Conservation (phyloP, 331 rosid genomes). For the Rosa hybrid region DNA sequence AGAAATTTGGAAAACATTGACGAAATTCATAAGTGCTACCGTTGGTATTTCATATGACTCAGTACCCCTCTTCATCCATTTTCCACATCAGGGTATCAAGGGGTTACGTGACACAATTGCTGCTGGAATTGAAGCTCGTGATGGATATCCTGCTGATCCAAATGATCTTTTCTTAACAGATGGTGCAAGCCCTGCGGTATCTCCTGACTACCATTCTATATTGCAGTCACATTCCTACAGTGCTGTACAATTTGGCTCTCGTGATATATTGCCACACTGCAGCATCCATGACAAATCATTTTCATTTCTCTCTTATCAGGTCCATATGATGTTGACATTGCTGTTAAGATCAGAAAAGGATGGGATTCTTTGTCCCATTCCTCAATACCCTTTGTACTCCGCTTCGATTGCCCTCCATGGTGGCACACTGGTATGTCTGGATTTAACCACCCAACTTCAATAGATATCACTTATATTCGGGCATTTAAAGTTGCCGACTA, state of each 20-base stretch:
- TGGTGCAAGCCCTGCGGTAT: conserved; percentile 96
- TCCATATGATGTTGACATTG: conserved; percentile 94
- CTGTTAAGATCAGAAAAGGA: conserved; percentile 73
- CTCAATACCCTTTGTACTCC: conserved; percentile 95
- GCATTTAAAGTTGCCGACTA: conserved; percentile 6
- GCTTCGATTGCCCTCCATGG: conserved; percentile 98
- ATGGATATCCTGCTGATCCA: conserved; percentile 80
- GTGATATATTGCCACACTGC: not conserved
- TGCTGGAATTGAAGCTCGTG: conserved; percentile 84
- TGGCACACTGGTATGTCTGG: conserved; percentile 68
- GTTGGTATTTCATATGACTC: conserved; percentile 10
- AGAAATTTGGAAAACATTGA: conserved; percentile 5
- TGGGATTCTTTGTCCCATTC: conserved; percentile 96
- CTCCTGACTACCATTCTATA: not conserved
- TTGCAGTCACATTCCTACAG: not conserved
- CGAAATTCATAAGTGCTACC: not conserved
- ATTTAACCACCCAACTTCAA: conserved; percentile 15
- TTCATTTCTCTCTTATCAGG: conserved; percentile 48
- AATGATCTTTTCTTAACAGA: conserved; percentile 86
- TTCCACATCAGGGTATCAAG: conserved; percentile 69
- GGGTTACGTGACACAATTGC: conserved; percentile 90
- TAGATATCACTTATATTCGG: not conserved
- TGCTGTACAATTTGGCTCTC: conserved; percentile 12
- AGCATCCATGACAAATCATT: not conserved
- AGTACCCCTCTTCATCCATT: conserved; percentile 18